Conservation (phyloP, 2,329 filamentous ascomycete genomes). For the Gliomastix tumulicola region DNA sequence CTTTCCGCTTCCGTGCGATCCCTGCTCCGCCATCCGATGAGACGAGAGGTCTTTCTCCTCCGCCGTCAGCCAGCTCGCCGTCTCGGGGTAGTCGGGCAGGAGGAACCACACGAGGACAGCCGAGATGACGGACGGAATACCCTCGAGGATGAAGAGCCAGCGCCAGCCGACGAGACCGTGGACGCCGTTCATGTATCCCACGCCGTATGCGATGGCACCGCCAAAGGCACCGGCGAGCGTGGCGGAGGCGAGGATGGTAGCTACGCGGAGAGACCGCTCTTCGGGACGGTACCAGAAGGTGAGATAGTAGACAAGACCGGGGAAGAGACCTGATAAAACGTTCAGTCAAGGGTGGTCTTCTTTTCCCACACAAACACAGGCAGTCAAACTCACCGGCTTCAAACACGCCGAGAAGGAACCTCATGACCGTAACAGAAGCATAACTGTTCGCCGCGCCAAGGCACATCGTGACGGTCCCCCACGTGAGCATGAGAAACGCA, state of each 20-base stretch:
- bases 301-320: constrained; percentile 53
- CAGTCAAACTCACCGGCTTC: constrained; percentile 69
- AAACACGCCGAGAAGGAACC: constrained; percentile 60
- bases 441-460: constrained; percentile 59
- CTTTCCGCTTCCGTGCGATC: constrained; percentile 46
- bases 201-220: constrained; percentile 62
- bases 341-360: too few relatives aligned
- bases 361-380: too few relatives aligned
- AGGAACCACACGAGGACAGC: constrained; percentile 56
- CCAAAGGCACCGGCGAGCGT: constrained; percentile 65
- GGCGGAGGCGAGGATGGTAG: constrained; percentile 58
- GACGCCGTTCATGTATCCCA: constrained; percentile 60
- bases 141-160: constrained; percentile 54
- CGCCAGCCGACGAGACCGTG: constrained; percentile 58
- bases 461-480: constrained; percentile 61
- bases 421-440: constrained; percentile 55
- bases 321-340: constrained; percentile 4
- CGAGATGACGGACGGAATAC: constrained; percentile 54
- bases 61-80: constrained; percentile 50
- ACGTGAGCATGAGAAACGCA: constrained; percentile 58
- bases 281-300: constrained; percentile 66
- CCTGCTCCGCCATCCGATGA: constrained; percentile 26
- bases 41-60: constrained; percentile 48
- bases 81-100: constrained; percentile 61
- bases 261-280: constrained; percentile 60